Percentiles rank a stretch among this genome's conserved stretches.
Evolutionary conservation across 129 eudicot species (phyloP).

Genomic region (carrot (Daucus carota)): DH1_v3.0 NC_030386.2:35764501-35765000

Average conservation of each 20-base stretch:
- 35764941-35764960: not conserved
- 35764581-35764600: not conserved
- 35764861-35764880: slow-evolving; percentile 30
- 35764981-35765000: slow-evolving; percentile 8
- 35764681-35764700: slow-evolving; percentile 18
- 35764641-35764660: not conserved
- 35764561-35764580: not conserved
- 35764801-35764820: slow-evolving; percentile 17
- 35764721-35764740: slow-evolving; percentile 9
- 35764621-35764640: not conserved
- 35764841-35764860: slow-evolving; percentile 16
- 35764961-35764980: not conserved
- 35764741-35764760: slow-evolving; percentile 14
- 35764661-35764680: not conserved
- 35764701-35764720: slow-evolving; percentile 24
- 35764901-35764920: slow-evolving; percentile 23
- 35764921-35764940: slow-evolving; percentile 14
- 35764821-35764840: slow-evolving; percentile 37
- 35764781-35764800: not conserved
- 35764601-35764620: not conserved
- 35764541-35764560: not conserved
- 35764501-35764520: not conserved
- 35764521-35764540: not conserved
- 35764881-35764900: slow-evolving; percentile 42
- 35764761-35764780: slow-evolving; percentile 26